Percentiles rank a stretch among this genome's conserved stretches.
Evolutionary conservation across 768 basidiomycete species (phyloP).

Genomic region (Podaxis sp.): DNA sequence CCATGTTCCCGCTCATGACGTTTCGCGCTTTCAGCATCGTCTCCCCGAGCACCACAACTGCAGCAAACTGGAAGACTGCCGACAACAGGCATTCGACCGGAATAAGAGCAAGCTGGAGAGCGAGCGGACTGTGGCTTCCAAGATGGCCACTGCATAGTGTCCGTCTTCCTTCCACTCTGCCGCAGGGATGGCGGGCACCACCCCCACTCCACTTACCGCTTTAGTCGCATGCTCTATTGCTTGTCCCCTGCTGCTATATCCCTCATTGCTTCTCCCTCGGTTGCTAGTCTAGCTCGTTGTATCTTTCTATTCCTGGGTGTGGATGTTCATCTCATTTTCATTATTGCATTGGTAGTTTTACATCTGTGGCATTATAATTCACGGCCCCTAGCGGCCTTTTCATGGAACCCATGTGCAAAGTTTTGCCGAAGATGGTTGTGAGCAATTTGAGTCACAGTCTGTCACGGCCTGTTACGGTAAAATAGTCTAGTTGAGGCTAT

Average conservation of each 20-base stretch:
- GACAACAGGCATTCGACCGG: constrained; percentile 83
- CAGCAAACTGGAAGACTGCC: constrained; percentile 79
- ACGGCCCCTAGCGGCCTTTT: neutral
- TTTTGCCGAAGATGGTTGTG: neutral
- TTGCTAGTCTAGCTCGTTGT: constrained; percentile 7
- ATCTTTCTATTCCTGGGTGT: constrained; percentile 7
- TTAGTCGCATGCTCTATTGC: constrained; percentile 8
- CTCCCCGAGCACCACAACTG: constrained; percentile 89
- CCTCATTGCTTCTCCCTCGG: neutral
- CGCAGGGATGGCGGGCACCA: constrained; percentile 4
- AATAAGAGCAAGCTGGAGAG: constrained; percentile 89
- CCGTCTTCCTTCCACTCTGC: constrained; percentile 6
- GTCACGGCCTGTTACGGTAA: neutral
- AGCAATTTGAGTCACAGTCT: neutral
- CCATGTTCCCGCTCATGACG: constrained; percentile 16
- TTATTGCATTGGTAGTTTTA: constrained; percentile 12
- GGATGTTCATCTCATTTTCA: constrained; percentile 5
- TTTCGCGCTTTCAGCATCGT: constrained; percentile 60
- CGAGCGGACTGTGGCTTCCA: constrained; percentile 83
- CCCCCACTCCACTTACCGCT: constrained; percentile 17
- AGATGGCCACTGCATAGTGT: constrained; percentile 76
- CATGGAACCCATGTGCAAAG: neutral
- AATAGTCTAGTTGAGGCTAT: neutral
- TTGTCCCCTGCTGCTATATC: neutral
- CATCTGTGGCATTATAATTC: constrained; percentile 17